Percentiles rank a stretch among this genome's conserved stretches.
Conservation (phyloP, 2,329 filamentous ascomycete species). For the Penicillium oxalicum region DNA sequence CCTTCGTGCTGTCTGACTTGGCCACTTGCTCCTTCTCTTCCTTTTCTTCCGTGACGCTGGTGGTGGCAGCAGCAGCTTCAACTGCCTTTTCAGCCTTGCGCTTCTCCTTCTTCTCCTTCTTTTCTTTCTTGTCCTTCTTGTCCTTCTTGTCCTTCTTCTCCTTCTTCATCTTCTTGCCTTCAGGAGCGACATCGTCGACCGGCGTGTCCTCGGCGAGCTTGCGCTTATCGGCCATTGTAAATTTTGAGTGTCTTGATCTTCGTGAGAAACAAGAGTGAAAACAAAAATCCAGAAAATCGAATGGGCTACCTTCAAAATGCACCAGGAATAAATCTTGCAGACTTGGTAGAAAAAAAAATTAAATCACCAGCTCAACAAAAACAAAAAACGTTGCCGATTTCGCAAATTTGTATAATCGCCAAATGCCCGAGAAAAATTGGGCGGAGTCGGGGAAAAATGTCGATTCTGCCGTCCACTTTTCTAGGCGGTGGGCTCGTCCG, state of each 20-base stretch:
- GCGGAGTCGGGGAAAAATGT: constrained; percentile 24
- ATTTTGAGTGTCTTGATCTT: not conserved
- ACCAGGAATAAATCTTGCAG: too few relatives aligned
- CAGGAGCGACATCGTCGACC: constrained; percentile 22
- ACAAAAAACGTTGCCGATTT: not conserved
- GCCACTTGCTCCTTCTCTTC: constrained; percentile 9
- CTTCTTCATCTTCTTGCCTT: constrained; percentile 32
- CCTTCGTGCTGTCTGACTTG: constrained; percentile 4
- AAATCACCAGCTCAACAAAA: not conserved
- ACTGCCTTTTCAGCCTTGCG: constrained; percentile 4
- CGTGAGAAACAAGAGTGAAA: not conserved
- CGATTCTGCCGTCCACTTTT: constrained; percentile 22
- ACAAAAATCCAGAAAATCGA: too few relatives aligned
- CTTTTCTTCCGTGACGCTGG: constrained; percentile 7
- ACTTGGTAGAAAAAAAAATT: too few relatives aligned
- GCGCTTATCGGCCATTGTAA: constrained; percentile 35
- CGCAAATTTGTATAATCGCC: constrained; percentile 3
- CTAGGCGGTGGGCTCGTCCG: constrained; percentile 19
- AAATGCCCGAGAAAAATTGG: constrained; percentile 22
- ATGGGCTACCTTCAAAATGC: too few relatives aligned
- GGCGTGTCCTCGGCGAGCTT: constrained; percentile 29
- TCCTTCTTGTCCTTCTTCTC: constrained; percentile 24
- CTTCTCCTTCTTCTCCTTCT: constrained; percentile 16
- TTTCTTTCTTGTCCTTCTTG: constrained; percentile 18
- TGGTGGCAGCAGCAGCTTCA: not conserved